These are phyloP conservation scores for Aspergillus japonicus DNA, from an alignment of 2,329 filamentous ascomycete genomes.

Conservation along the genomic window DNA sequence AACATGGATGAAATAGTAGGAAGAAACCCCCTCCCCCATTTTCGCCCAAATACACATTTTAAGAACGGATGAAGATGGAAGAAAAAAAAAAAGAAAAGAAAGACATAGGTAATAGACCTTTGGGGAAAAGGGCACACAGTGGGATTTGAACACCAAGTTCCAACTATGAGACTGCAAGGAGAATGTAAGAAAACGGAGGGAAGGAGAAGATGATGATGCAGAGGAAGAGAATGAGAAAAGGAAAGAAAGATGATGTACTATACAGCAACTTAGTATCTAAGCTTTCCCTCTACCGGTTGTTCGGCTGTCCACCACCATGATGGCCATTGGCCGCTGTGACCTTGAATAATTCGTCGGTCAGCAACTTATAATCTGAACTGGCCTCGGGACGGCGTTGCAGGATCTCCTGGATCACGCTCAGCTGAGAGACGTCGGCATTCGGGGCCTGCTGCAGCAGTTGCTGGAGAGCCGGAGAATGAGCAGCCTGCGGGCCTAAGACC, in stretches of 20 bases:
- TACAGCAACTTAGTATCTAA: constrained; percentile 16
- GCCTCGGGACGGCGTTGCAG: constrained; percentile 65
- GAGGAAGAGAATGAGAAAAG: not conserved
- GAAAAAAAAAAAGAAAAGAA: not conserved
- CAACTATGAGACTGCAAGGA: not conserved
- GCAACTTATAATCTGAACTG: constrained; percentile 54
- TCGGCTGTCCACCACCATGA: constrained; percentile 23
- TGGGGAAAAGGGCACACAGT: not conserved
- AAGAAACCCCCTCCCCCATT: not conserved
- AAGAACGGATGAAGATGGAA: not conserved
- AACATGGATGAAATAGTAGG: not conserved
- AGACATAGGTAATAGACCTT: not conserved
- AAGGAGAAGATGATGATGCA: no score
- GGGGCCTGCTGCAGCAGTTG: constrained; percentile 69
- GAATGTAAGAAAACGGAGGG: no score
- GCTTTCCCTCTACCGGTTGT: constrained; percentile 13
- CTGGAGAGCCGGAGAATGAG: constrained; percentile 63
- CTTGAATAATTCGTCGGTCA: constrained; percentile 44
- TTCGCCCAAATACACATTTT: constrained; percentile 4
- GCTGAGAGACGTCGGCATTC: constrained; percentile 68
- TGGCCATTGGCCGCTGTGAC: constrained; percentile 34
- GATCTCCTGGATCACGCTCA: constrained; percentile 70
- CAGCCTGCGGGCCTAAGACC: constrained; percentile 63
- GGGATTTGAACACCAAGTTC: constrained; percentile 8
- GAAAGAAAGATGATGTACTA: constrained; percentile 11